Percentiles rank a stretch among this genome's conserved stretches.
phyloP scores from a whole-genome alignment of 306 rosid genomes.

The Cucurbita pepo region DNA sequence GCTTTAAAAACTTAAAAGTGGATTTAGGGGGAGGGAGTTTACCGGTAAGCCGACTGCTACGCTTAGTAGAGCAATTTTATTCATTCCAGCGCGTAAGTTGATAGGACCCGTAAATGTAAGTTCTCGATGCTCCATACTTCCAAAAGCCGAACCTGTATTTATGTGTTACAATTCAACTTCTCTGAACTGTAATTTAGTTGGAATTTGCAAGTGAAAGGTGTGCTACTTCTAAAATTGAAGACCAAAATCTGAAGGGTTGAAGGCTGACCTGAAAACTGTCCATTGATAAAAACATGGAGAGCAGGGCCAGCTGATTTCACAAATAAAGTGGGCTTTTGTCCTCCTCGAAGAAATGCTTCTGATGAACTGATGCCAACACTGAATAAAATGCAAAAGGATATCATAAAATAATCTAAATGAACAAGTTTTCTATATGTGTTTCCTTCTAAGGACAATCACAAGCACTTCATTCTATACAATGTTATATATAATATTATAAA shows the following conservation, averaged over 20 bases:
- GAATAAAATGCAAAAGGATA: slow-evolving; percentile 9
- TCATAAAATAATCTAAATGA: neutral
- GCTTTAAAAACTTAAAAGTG: neutral
- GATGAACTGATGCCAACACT: slow-evolving; percentile 65
- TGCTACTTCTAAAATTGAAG: neutral
- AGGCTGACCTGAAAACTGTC: slow-evolving; percentile 53
- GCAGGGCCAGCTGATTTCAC: slow-evolving; percentile 81
- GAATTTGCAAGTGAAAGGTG: neutral
- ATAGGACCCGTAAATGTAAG: slow-evolving; percentile 54
- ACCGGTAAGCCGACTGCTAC: slow-evolving; percentile 89
- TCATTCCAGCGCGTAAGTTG: slow-evolving; percentile 55
- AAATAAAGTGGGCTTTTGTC: slow-evolving; percentile 45
- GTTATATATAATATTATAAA: neutral
- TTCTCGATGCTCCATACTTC: slow-evolving; percentile 50
- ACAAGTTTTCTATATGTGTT: neutral
- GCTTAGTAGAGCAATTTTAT: slow-evolving; percentile 75
- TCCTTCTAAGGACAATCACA: neutral
- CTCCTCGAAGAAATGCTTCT: slow-evolving; percentile 59
- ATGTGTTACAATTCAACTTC: slow-evolving; percentile 1
- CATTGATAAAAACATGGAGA: slow-evolving; percentile 75
- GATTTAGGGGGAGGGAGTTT: slow-evolving; percentile 16
- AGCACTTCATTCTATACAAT: neutral
- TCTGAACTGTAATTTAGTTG: neutral
- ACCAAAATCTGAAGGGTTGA: neutral
- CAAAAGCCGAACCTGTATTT: slow-evolving; percentile 68